Conservation (phyloP, 2,329 filamentous ascomycete species). For the Penicillium crustosum region DNA sequence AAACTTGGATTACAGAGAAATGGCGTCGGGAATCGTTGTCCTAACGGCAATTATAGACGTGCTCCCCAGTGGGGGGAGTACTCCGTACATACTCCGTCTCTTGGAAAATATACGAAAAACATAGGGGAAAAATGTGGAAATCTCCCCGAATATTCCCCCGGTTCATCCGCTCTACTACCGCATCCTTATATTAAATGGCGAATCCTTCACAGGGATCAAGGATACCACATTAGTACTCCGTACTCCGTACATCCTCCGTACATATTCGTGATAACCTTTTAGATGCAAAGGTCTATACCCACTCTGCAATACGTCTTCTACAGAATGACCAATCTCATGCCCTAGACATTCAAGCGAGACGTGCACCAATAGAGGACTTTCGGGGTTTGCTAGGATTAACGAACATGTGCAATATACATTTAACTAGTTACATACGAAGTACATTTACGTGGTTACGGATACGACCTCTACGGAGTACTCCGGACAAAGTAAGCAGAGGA, state of each 20-base stretch:
- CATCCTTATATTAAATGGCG: slow-evolving; percentile 17
- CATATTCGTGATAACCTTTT: slow-evolving; percentile 1
- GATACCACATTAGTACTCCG: neutral
- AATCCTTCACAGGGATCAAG: slow-evolving; percentile 9
- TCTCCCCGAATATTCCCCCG: slow-evolving; percentile 1
- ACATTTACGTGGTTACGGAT: neutral
- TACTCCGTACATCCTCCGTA: neutral
- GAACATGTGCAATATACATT: neutral
- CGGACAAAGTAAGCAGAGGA: neutral
- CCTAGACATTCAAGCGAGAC: neutral
- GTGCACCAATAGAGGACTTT: slow-evolving; percentile 6
- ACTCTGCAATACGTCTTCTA: slow-evolving; percentile 10
- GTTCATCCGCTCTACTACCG: slow-evolving; percentile 14
- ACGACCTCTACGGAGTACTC: neutral
- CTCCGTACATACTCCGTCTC: neutral
- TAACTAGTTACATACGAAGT: too few relatives aligned
- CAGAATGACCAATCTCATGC: slow-evolving; percentile 17
- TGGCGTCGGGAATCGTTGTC: neutral
- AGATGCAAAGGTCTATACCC: neutral
- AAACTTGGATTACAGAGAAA: slow-evolving; percentile 1
- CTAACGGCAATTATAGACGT: slow-evolving; percentile 3
- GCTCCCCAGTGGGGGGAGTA: neutral
- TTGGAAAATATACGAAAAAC: neutral
- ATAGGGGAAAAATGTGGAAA: neutral
- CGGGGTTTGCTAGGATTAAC: slow-evolving; percentile 3